Evolutionary conservation across 2,329 filamentous ascomycete species (phyloP).

Genomic region (Triangularia verruculosa): DNA sequence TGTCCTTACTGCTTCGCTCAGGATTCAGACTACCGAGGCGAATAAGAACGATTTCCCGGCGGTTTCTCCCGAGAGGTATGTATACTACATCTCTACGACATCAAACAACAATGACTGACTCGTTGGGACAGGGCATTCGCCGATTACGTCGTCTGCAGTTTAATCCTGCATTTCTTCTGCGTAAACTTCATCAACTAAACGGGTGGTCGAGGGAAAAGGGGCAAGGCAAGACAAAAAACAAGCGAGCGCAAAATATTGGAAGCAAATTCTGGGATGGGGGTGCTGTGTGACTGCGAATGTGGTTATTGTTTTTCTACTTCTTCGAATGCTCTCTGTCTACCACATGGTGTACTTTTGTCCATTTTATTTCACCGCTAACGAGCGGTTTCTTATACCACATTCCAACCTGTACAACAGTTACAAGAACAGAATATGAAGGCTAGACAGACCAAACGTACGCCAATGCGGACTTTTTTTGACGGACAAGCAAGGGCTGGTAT

Average conservation of each 20-base stretch:
- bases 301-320: not conserved
- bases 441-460: not conserved
- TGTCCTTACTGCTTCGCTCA: slow-evolving; percentile 80
- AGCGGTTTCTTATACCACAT: not conserved
- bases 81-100: not conserved
- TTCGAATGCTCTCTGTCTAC: not conserved
- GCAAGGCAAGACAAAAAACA: not conserved
- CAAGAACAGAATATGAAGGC: not conserved
- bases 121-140: slow-evolving; percentile 72
- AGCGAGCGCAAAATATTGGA: not conserved
- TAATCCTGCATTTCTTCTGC: slow-evolving; percentile 98
- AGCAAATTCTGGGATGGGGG: not conserved
- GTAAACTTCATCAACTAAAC: slow-evolving; percentile 97
- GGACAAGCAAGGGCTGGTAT: not conserved
- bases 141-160: slow-evolving; percentile 89
- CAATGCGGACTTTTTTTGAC: not conserved
- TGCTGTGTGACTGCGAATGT: not conserved
- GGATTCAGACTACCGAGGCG: slow-evolving; percentile 85
- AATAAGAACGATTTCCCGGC: slow-evolving; percentile 75
- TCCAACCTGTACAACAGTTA: not conserved
- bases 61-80: slow-evolving; percentile 77
- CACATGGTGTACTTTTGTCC: not conserved
- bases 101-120: not conserved
- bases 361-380: not conserved
- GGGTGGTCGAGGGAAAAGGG: not conserved